Evolutionary conservation across 2,329 filamentous ascomycete genomes (phyloP), one percentile per base, ranked within the genome.

Genomic region (Teratosphaeria nubilosa): DNA sequence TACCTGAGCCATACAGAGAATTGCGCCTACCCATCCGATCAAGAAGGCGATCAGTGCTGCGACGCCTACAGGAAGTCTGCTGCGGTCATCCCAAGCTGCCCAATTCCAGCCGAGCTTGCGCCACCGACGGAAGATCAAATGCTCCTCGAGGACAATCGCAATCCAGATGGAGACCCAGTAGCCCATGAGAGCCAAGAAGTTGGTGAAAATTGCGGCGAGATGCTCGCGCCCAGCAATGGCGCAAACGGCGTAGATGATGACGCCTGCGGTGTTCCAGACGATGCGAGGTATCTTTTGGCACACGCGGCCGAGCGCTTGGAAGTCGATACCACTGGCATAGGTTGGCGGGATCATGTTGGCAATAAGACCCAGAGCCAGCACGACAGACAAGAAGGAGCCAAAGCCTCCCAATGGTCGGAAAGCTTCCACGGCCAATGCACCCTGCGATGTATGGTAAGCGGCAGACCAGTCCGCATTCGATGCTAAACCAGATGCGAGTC

Each of bases 151-250:
- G 1, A 82, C 74, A 53, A 88, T 85, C 1, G 80, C 78, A 22
- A 86, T 77, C 82, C 83, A 86, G 51, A 86, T 82, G 14, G 78
- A 78, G 16, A 86, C 78, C 84, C 84, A 88, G 70, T 87, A 88
- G 1, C 85, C 86, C 82, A 88, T 87, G 24, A 88, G 72, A 0
- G 84, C 83, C 5, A 88, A 76, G 68, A 88, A 87, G 67, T 87
- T 87, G 11, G 82, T 83, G 68, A 88, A 86, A 59, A 88, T 86
- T 27, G 77, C 77, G 0, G 83, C 80, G 1, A 88, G 76, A 63
- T 84, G 72, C 25, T 78, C 76, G 14, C 84, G 78, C 0, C 86
- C 85, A 0, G 79, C 85, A 16, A 87, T 75, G 0, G 84, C 85
- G 64, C 84, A 86, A 30, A 86, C 79, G 9, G 82, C 82, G 66